These are phyloP conservation scores for Tarenaya hassleriana DNA, from an alignment of 345 rosid species.

Conservation along the genomic window DNA sequence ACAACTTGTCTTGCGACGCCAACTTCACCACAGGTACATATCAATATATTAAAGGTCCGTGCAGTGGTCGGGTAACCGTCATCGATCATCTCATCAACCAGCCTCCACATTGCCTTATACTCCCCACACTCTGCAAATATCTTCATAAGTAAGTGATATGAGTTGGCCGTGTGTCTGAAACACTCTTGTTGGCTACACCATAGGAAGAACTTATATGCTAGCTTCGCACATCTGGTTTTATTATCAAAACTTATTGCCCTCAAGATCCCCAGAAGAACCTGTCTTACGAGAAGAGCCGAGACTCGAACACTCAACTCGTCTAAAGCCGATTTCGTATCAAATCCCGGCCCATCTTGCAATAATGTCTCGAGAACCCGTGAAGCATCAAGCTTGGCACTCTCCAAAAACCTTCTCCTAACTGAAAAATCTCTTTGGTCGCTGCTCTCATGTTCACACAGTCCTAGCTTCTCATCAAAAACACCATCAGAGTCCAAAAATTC, in stretches of 20 bases:
- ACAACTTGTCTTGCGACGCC: conserved; percentile 65
- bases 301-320: conserved; percentile 52
- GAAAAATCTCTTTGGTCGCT: conserved; percentile 5
- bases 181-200: conserved; percentile 61
- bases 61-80: conserved; percentile 70
- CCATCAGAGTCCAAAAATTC: conserved; percentile 27
- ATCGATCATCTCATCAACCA: conserved; percentile 77
- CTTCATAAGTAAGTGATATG: conserved; percentile 76
- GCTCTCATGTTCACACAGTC: conserved; percentile 21
- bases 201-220: conserved; percentile 65
- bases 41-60: conserved; percentile 71
- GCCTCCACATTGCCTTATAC: conserved; percentile 87
- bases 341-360: conserved; percentile 55
- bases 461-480: conserved; percentile 22
- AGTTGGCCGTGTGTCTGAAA: conserved; percentile 55
- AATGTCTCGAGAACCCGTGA: conserved; percentile 50
- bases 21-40: conserved; percentile 71
- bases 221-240: conserved; percentile 51
- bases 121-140: conserved; percentile 71
- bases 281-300: conserved; percentile 70
- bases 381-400: conserved; percentile 41
- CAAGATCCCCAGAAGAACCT: conserved; percentile 68
- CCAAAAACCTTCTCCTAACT: conserved; percentile 30
- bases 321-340: conserved; percentile 40
- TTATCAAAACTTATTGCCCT: conserved; percentile 37